Evolutionary conservation across 371 early-diverging fungal species (phyloP).

Genomic region (Coemansia sp.): DNA sequence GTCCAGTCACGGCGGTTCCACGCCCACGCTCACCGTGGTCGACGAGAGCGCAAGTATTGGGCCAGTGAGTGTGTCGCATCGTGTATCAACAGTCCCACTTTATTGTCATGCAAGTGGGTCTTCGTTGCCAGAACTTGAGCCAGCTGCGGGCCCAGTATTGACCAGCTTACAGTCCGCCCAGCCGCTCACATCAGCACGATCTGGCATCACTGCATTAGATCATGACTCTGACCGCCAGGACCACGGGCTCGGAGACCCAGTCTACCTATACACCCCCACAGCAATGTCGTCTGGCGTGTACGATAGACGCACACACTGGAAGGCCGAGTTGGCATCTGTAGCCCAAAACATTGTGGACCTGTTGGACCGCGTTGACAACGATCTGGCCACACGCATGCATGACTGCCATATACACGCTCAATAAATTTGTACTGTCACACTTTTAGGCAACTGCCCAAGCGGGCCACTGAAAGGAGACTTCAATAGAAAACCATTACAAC

Average conservation of each 20-base stretch:
- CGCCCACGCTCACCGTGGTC: constrained; percentile 1
- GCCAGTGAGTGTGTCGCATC: not conserved
- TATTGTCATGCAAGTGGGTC: not conserved
- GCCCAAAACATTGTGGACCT: constrained; percentile 6
- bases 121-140: not conserved
- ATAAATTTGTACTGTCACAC: not conserved
- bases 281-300: not conserved
- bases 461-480: not conserved
- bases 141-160: not conserved
- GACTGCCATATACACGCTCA: not conserved
- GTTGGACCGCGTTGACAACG: constrained; percentile 3
- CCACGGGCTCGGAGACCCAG: not conserved
- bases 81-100: not conserved
- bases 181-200: not conserved
- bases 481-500: no score
- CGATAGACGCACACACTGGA: not conserved
- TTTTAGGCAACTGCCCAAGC: no score
- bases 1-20: constrained; percentile 1
- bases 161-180: not conserved
- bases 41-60: not conserved
- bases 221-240: not conserved
- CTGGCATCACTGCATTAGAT: not conserved
- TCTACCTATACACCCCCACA: not conserved
- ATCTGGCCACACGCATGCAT: not conserved
- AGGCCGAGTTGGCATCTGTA: constrained; percentile 4